Conservation (phyloP, 2,329 filamentous ascomycete species). For the Juglanconis juglandina region DNA sequence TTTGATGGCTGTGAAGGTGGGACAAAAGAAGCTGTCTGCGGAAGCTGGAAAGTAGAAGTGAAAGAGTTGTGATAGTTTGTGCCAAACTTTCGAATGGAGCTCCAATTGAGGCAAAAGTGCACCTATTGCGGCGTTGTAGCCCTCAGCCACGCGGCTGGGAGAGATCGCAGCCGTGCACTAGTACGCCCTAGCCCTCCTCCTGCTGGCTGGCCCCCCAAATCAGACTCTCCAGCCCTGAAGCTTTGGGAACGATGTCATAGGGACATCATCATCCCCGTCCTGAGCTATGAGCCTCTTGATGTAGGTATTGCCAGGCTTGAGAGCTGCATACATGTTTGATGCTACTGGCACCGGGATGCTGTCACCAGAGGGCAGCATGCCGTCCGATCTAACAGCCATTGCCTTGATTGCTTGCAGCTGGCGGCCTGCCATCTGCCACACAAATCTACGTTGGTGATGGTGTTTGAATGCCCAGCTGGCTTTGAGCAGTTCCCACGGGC, state of each 20-base stretch:
- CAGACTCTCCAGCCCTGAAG: not conserved
- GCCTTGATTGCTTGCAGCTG: constrained; percentile 50
- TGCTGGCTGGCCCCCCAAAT: not conserved
- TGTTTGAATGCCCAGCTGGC: constrained; percentile 46
- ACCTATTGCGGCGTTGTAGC: no score
- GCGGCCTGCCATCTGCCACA: constrained; percentile 47
- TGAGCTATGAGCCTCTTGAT: constrained; percentile 22
- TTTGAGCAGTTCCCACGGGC: constrained; percentile 47
- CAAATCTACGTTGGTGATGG: constrained; percentile 32
- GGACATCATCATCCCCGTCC: constrained; percentile 5
- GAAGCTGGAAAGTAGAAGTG: no score
- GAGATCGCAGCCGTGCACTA: not conserved
- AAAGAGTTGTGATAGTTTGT: no score
- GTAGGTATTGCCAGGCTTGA: constrained; percentile 33
- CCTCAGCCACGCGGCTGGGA: not conserved
- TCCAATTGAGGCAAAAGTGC: no score
- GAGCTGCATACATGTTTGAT: constrained; percentile 33
- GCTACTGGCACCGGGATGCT: constrained; percentile 30
- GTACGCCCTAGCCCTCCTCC: not conserved
- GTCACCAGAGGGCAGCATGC: not conserved
- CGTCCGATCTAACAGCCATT: constrained; percentile 13
- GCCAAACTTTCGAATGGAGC: not conserved
- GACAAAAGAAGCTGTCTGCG: no score
- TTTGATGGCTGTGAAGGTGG: no score
- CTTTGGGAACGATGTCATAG: not conserved